phyloP scores from a whole-genome alignment of 2,329 filamentous ascomycete genomes.

The Alternaria dauci region DNA sequence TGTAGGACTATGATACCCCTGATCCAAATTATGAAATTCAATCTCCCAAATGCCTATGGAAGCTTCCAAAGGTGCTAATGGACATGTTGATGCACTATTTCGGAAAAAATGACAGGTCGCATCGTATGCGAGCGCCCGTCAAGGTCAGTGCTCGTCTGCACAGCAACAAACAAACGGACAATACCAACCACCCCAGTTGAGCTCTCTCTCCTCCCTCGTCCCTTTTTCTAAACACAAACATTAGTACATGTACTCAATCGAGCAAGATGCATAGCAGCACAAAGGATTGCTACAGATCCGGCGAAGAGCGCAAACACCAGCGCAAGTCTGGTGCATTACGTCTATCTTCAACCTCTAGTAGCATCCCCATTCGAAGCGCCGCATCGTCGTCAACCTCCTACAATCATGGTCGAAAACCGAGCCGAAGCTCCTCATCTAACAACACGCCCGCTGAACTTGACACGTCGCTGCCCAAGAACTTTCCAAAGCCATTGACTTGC shows the following conservation, averaged over 20 bases:
- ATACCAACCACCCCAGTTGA: not conserved
- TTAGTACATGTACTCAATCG: not conserved
- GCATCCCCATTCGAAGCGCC: not conserved
- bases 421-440: not conserved
- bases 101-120: not conserved
- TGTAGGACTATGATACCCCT: slow-evolving; percentile 48
- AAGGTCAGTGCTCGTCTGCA: slow-evolving; percentile 2
- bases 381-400: not conserved
- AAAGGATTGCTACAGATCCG: not conserved
- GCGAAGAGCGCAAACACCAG: not conserved
- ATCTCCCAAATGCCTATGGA: not conserved
- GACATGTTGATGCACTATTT: not conserved
- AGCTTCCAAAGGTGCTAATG: not conserved
- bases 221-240: not conserved
- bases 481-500: slow-evolving; percentile 14
- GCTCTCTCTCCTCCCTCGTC: not conserved
- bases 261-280: not conserved
- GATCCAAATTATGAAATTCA: slow-evolving; percentile 20
- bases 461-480: slow-evolving; percentile 14
- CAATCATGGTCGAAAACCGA: not conserved
- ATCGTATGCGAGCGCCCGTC: not conserved
- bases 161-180: not conserved
- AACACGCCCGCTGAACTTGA: not conserved
- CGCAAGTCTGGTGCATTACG: not conserved
- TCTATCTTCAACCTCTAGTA: not conserved